phyloP scores from a whole-genome alignment of 129 eudicot genomes.

The Kitagawia praeruptora region DNA sequence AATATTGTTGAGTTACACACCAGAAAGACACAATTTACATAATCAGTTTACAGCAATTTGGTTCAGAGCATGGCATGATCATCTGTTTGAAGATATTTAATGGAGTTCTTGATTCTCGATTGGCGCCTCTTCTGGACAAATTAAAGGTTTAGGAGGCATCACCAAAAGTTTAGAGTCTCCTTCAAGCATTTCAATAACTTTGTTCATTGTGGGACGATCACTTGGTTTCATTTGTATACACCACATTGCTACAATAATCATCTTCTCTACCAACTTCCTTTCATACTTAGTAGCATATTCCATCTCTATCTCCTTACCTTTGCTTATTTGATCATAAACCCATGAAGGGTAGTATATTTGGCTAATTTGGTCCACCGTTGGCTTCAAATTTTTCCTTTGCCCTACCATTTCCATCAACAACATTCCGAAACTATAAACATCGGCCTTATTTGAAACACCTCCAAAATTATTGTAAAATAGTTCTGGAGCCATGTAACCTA shows the following conservation, averaged over 20 bases:
- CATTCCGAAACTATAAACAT: constrained; percentile 8
- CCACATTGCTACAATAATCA: background rate
- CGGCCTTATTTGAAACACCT: background rate
- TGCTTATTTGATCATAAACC: background rate
- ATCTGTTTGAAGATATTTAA: no score
- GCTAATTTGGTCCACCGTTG: background rate
- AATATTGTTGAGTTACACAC: no score
- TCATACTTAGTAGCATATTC: background rate
- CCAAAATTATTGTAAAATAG: background rate
- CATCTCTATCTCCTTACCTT: background rate
- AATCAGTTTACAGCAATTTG: no score
- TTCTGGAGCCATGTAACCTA: constrained; percentile 2
- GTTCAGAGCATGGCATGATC: no score
- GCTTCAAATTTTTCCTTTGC: background rate
- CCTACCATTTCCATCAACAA: background rate
- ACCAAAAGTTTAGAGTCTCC: background rate
- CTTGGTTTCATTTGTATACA: constrained; percentile 10
- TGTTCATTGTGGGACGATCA: constrained; percentile 1
- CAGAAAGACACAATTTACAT: no score
- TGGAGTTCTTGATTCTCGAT: background rate
- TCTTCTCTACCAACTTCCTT: background rate
- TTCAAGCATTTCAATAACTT: constrained; percentile 7
- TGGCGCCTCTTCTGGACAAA: background rate
- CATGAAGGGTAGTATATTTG: background rate
- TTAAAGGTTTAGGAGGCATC: constrained; percentile 2